These are phyloP conservation scores for Paraconiothyrium sp. DNA, from an alignment of 2,329 filamentous ascomycete genomes.

Conservation along the genomic window DNA sequence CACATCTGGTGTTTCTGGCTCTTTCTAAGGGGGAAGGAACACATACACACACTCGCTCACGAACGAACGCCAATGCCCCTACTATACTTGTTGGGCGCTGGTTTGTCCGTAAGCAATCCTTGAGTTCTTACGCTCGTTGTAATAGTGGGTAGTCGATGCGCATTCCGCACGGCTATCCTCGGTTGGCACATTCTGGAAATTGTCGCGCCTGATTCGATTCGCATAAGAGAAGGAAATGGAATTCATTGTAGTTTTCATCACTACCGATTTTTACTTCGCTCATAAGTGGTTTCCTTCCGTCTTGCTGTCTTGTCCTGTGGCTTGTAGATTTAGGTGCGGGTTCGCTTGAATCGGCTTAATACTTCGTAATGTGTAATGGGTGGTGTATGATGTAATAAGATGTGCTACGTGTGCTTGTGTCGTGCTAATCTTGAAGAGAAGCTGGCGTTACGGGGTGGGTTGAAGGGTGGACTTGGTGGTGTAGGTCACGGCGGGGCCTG, in stretches of 20 bases:
- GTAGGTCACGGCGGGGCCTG: too few species aligned
- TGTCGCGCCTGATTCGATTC: constrained; percentile 8
- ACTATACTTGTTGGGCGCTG: constrained; percentile 34
- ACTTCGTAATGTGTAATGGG: too few species aligned
- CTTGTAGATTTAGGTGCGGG: too few species aligned
- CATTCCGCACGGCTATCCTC: constrained; percentile 6
- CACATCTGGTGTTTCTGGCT: constrained; percentile 20
- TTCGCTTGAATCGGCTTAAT: too few species aligned
- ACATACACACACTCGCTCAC: constrained; percentile 30
- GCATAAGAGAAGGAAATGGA: neutral
- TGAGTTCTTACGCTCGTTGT: constrained; percentile 53
- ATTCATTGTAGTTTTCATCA: neutral
- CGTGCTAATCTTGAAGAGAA: too few species aligned
- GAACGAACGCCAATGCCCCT: constrained; percentile 43
- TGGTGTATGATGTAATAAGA: too few species aligned
- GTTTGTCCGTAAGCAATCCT: constrained; percentile 23
- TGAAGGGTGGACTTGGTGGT: too few species aligned
- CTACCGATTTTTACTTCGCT: neutral
- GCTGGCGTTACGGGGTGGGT: too few species aligned
- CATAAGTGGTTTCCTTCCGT: neutral
- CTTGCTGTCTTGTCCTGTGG: neutral
- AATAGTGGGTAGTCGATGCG: constrained; percentile 33
- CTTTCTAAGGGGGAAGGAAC: constrained; percentile 16
- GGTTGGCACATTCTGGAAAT: constrained; percentile 42
- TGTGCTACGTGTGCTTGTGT: too few species aligned